Base-by-base conservation (phyloP, 305 asterid species). In the Andrographis paniculata region DNA sequence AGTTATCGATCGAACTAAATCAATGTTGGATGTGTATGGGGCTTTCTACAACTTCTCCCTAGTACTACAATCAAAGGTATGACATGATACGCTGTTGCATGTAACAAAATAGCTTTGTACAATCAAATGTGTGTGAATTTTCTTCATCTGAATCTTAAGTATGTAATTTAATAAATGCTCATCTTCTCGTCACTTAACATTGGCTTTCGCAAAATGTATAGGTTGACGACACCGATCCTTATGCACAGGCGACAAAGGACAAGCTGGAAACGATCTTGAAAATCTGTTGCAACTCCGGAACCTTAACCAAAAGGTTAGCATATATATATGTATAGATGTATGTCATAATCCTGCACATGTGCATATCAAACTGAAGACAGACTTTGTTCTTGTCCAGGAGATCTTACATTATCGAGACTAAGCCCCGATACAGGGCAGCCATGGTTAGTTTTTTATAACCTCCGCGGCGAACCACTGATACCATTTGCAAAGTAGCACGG, bases 41-140 rank as follows among this genome's bases (percentile, higher is more conserved):
- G 79, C 86, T 38, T 84, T 87, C 65, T 77, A 67, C 42, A 85
- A 87, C 61, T 84, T 77, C 71, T 79, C 89, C 47, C 71, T 66
- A 46, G 79, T 81, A 82, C 75, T 87, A 50, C 77, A 71, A 66
- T 79, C 71, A n/a, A 79, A 81, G 97, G 97, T 84, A 72, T 27
- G 73, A 28, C 28, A n/a, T n/a, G n/a, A n/a, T n/a, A n/a, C n/a
- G n/a, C n/a, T n/a, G n/a, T n/a, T n/a, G n/a, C n/a, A n/a, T n/a
- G n/a, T n/a, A n/a, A n/a, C n/a, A n/a, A n/a, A 45, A 47, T 54
- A 52, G 39, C 14, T 52, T 27, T 9, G 30, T 51, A 21, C 42
- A n/a, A 4, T 14, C 6, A 38, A 38, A 38, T 9, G 9, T 14
- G 14, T 27, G 33, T 6, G 10, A 5, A 27, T 27, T 5, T 27